Percentiles rank a stretch among this genome's conserved stretches.
Conservation (phyloP, 371 early-diverging fungal genomes). For the Cokeromyces recurvatus region DNA sequence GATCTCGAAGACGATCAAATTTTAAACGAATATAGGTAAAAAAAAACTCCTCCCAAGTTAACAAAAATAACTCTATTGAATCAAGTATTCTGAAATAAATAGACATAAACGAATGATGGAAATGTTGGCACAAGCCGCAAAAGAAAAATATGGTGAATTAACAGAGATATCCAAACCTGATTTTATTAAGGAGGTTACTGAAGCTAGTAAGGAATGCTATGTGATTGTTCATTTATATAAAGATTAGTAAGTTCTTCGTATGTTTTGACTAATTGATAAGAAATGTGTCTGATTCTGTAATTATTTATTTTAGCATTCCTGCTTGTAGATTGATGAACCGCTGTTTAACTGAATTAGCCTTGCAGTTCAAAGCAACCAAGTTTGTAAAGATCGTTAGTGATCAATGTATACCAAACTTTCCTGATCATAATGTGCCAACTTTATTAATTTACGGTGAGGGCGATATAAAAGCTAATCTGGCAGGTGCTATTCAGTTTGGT, state of each 20-base stretch:
- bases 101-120: constrained; percentile 76
- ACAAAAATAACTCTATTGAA: neutral
- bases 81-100: neutral
- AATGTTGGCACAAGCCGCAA: constrained; percentile 56
- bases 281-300: neutral
- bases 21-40: constrained; percentile 69
- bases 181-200: constrained; percentile 85
- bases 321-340: constrained; percentile 80
- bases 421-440: constrained; percentile 90
- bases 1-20: constrained; percentile 84
- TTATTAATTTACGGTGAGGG: constrained; percentile 85
- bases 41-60: neutral
- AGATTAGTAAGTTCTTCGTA: constrained; percentile 47
- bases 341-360: constrained; percentile 73
- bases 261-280: neutral
- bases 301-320: constrained; percentile 50
- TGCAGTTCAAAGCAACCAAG: constrained; percentile 81
- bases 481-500: constrained; percentile 76
- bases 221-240: constrained; percentile 79
- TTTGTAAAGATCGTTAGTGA: constrained; percentile 89
- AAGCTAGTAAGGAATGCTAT: constrained; percentile 75
- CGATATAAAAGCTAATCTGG: constrained; percentile 79
- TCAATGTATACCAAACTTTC: constrained; percentile 92
- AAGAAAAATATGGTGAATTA: constrained; percentile 77
- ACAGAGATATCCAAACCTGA: constrained; percentile 89